Base-by-base conservation (phyloP, 2,329 filamentous ascomycete species). In the Anisogramma anomala region DNA sequence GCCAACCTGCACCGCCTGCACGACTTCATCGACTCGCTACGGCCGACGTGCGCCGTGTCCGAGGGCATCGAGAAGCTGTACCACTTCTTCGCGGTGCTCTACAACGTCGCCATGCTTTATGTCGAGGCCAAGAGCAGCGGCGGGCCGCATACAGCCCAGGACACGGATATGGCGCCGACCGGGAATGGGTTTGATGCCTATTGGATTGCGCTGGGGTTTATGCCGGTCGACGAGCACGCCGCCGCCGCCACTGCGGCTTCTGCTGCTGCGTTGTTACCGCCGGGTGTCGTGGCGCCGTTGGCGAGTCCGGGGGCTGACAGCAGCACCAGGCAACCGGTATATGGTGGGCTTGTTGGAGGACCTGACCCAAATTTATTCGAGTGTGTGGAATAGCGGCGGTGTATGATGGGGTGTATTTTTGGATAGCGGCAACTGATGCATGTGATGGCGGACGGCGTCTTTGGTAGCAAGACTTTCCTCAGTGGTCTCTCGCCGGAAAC, bases 341-440 rank as follows among this genome's bases (percentile, higher is more conserved):
- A 72, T 82, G 62, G 69, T 82, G 63, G 74, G 74, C 0, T 52
- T 82, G 42, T 55, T 82, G 53, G 78, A 82, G 43, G 77, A 81
- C 33, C 47, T 71, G 42, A 66, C 65, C 39, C 61, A 65, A 22
- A 66, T 70, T 38, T 49, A 53, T 25, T 37, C 42, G 2, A 46
- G 37, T 34, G 25, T 15, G 15, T 49, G 58, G 60, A 55, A 57
- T 46, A 5, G 13, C 5, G 53, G 55, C 34, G 50, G 50, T 10
- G 48, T 47, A 22, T 37, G 27, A 43, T 40, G 41, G 31, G 22
- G 33, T 7, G 8, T 23, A 11, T 10, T 34, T 8, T 5, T 23
- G 22, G 22, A 9, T 23, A 9, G 22, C 22, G 22, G 9, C 9
- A 23, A 9, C 22, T 23, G 22, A 9, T 23, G 22, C 22, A 23